Evolutionary conservation across 1,284 basidiomycete species (phyloP).

Genomic region (Mycocalia duriaeana): DNA sequence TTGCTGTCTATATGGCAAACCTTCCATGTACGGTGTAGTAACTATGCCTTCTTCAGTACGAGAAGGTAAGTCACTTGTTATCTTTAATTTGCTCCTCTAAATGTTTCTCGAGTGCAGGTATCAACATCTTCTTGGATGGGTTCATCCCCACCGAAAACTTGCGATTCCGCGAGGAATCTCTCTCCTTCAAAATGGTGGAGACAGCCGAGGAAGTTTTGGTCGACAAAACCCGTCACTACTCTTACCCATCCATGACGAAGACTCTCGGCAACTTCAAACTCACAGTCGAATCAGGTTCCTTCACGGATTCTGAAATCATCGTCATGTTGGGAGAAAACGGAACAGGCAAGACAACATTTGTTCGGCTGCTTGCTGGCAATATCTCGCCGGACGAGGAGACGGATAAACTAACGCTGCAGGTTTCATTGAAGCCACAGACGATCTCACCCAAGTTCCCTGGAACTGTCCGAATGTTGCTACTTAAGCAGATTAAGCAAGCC

Average conservation of each 20-base stretch:
- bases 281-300: conserved; percentile 80
- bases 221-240: conserved; percentile 82
- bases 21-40: conserved; percentile 95
- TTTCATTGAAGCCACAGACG: conserved; percentile 93
- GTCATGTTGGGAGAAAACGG: conserved; percentile 98
- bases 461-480: conserved; percentile 84
- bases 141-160: conserved; percentile 98
- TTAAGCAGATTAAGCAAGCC: conserved; percentile 89
- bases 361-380: conserved; percentile 87
- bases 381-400: conserved; percentile 80
- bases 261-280: conserved; percentile 92
- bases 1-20: conserved; percentile 94
- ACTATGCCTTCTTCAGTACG: conserved; percentile 96
- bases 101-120: conserved; percentile 46
- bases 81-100: conserved; percentile 5
- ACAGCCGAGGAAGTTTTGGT: conserved; percentile 82
- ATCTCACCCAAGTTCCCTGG: conserved; percentile 95
- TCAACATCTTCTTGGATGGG: conserved; percentile 97
- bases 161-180: conserved; percentile 90
- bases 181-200: conserved; percentile 95
- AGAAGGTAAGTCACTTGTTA: conserved; percentile 60
- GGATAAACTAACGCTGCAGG: conserved; percentile 74
- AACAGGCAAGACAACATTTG: conserved; percentile 95
- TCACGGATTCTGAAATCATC: conserved; percentile 96
- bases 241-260: conserved; percentile 93